A percentile compares a stretch with the other conserved stretches of the same genome.
These are phyloP conservation scores for Ceratorhiza oryzae-sativae DNA, from an alignment of 1,284 basidiomycete genomes.

Conservation along the genomic window DNA sequence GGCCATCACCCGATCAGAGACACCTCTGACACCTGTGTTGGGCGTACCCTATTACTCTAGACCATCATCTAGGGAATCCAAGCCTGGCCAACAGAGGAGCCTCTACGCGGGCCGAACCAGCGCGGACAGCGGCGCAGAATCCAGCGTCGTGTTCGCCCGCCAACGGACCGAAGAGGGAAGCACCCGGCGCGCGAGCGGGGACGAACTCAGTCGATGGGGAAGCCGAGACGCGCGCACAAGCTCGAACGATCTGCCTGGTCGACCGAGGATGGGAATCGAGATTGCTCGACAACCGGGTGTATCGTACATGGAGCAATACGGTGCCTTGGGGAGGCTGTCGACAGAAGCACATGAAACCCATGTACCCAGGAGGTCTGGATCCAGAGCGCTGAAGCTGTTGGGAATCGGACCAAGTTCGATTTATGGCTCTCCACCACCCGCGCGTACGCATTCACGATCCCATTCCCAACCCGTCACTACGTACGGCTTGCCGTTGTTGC, in stretches of 20 bases:
- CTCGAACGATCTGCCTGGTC: neutral
- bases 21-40: slow-evolving; percentile 13
- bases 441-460: slow-evolving; percentile 27
- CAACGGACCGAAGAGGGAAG: neutral
- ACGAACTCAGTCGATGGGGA: neutral
- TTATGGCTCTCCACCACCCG: neutral
- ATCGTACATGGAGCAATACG: neutral
- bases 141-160: slow-evolving; percentile 31
- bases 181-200: neutral
- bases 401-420: slow-evolving; percentile 14
- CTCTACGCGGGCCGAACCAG: slow-evolving; percentile 22
- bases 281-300: neutral
- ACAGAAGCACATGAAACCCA: neutral
- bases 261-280: neutral
- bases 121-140: neutral
- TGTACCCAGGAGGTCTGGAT: neutral
- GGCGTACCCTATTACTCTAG: slow-evolving; percentile 9
- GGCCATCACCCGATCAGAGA: neutral
- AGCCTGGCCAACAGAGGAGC: neutral
- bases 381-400: slow-evolving; percentile 12
- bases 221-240: slow-evolving; percentile 11
- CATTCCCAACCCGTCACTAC: neutral
- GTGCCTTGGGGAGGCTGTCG: neutral
- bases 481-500: slow-evolving; percentile 31
- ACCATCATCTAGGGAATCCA: neutral